Evolutionary conservation across 352 stramenopile genomes (phyloP), one percentile per base, ranked within the genome.

Genomic region (Pythium folliculosum): DNA sequence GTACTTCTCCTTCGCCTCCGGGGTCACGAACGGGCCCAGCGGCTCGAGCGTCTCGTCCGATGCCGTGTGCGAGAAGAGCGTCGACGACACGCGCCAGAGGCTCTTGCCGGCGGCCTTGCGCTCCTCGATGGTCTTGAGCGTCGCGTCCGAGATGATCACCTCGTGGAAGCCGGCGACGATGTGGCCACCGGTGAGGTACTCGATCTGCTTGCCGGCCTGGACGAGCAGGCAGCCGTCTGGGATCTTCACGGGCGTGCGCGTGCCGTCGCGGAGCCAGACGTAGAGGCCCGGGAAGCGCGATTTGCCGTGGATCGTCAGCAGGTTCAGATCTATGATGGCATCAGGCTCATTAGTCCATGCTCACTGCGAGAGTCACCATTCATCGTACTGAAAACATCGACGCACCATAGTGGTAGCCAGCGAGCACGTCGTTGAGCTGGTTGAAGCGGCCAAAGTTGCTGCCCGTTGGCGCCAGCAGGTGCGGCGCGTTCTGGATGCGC

Each of bases 271-370:
- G 3, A 95, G 83, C 93, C 92, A 98, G 44, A 98, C 87, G 74
- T 86, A 90, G 6, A 98, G 80, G 5, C 93, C 93, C 10, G 92
- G 93, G 74, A 95, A 97, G 27, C 92, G 77, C 44, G 84, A 96
- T 70, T 97, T 97, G 72, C 92, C 93, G 76, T 98, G 93, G 65
- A 98, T 97, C 5, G 92, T 98, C 32, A 98, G 71, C 63, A 98
- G 75, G 73, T 98, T 98, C n/a, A 98, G 72, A 64, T 98, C 66
- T 72, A 40, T 21, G n/a, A 32, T 32, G 27, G 27, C 27, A 32
- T 32, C 5, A 32, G 27, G 27, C 27, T 5, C 27, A 32, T 32
- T 32, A 32, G 27, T 32, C 12, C 27, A 32, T 32, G 27, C 27
- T 5, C 27, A 6, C 27, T 35, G 4, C 40, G 21, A 52, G 3